Percentiles rank a stretch among this genome's conserved stretches.
Evolutionary conservation across 179 eudicot species (phyloP).

Genomic region (Beta macrorhiza): DNA sequence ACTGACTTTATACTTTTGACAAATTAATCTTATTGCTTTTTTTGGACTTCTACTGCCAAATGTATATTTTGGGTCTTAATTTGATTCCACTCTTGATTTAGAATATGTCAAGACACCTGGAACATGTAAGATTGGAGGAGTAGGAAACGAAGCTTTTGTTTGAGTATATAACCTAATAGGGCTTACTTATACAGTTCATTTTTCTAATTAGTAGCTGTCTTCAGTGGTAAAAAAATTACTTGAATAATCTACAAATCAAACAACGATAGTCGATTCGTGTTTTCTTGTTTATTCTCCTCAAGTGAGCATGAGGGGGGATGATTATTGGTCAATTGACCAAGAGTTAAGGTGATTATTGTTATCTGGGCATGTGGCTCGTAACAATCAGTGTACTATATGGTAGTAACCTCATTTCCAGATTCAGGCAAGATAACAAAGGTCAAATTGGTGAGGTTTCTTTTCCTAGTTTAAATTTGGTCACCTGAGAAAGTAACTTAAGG

Average conservation of each 20-base stretch:
- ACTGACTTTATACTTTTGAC: not conserved
- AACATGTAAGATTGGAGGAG: not conserved
- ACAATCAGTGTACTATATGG: too few relatives aligned
- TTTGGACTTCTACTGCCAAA: not conserved
- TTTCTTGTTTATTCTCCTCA: not conserved
- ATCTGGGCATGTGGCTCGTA: not conserved
- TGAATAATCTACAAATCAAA: not conserved
- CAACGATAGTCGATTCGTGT: not conserved
- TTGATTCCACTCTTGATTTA: not conserved
- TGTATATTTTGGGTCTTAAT: not conserved
- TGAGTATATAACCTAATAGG: not conserved
- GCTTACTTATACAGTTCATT: not conserved
- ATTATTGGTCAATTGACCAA: not conserved
- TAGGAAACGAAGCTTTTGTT: not conserved
- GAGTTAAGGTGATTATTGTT: not conserved
- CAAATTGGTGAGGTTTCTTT: not conserved
- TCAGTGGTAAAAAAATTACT: not conserved
- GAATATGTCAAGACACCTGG: not conserved
- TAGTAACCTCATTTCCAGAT: not conserved
- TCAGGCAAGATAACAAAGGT: constrained; percentile 1
- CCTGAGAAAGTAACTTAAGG: not conserved
- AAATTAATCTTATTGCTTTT: not conserved
- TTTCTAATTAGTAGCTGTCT: not conserved
- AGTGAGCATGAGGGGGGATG: not conserved
- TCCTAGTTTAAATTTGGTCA: not conserved